Conservation (phyloP, 495 filamentous ascomycete species). For the Penicillium malachiteum region DNA sequence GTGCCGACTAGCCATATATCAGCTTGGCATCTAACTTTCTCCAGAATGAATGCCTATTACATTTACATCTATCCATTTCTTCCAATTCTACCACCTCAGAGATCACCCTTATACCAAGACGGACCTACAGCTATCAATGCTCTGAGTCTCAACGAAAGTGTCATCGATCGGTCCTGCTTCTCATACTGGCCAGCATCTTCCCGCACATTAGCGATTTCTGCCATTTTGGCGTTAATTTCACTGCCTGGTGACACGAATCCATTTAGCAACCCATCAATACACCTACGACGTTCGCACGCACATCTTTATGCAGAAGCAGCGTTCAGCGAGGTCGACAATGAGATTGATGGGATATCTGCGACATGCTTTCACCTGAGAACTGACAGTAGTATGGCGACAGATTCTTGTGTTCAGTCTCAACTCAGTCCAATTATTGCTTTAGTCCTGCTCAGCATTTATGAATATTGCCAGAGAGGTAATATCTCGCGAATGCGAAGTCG, state of each 20-base stretch:
- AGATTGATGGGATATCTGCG: constrained; percentile 41
- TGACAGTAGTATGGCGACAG: too few relatives aligned
- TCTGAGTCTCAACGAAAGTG: not conserved
- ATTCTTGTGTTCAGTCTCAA: not conserved
- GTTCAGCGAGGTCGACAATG: constrained; percentile 42
- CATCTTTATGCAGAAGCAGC: constrained; percentile 44
- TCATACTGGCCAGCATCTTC: constrained; percentile 15
- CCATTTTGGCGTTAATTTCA: constrained; percentile 46
- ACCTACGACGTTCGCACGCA: constrained; percentile 41
- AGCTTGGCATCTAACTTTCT: not conserved
- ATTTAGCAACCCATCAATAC: constrained; percentile 26
- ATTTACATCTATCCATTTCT: not conserved
- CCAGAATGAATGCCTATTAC: not conserved
- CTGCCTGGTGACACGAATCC: constrained; percentile 20
- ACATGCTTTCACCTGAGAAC: constrained; percentile 20
- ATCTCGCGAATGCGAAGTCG: constrained; percentile 49
- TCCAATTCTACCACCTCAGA: not conserved
- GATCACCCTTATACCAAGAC: not conserved
- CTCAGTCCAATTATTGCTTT: constrained; percentile 24
- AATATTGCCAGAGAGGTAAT: constrained; percentile 52
- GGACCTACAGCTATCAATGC: not conserved
- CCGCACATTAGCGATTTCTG: constrained; percentile 44
- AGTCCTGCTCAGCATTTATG: constrained; percentile 46
- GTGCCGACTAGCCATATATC: not conserved
- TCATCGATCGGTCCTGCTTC: not conserved